Percentiles rank a stretch among this genome's conserved stretches.
These are phyloP conservation scores for Alternaria ventricosa DNA, from an alignment of 2,329 filamentous ascomycete species.

Conservation along the genomic window DNA sequence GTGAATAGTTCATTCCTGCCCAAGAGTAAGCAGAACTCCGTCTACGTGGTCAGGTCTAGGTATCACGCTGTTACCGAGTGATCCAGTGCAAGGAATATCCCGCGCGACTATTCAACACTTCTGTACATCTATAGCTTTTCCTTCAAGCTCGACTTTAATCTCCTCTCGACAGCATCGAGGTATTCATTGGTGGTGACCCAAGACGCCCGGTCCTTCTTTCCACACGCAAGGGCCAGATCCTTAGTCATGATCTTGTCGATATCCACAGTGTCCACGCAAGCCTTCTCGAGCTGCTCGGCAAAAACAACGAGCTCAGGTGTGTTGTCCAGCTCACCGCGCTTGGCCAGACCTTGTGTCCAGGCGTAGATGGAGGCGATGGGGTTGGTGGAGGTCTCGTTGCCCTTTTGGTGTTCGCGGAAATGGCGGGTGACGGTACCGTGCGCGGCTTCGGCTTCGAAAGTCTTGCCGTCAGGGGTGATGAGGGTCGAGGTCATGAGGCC, in stretches of 20 bases:
- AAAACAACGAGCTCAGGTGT: constrained; percentile 93
- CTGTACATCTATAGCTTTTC: constrained; percentile 68
- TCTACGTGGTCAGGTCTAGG: not conserved
- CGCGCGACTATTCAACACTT: not conserved
- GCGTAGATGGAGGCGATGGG: constrained; percentile 99
- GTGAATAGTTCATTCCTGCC: constrained; percentile 1
- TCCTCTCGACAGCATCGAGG: constrained; percentile 87
- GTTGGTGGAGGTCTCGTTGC: constrained; percentile 95
- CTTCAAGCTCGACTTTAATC: constrained; percentile 81
- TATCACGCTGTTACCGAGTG: constrained; percentile 3
- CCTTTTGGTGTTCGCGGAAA: constrained; percentile 99
- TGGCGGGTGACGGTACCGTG: constrained; percentile 98
- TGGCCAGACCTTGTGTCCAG: constrained; percentile 93
- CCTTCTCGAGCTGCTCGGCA: constrained; percentile 88
- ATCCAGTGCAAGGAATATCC: not conserved
- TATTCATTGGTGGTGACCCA: constrained; percentile 93
- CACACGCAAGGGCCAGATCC: constrained; percentile 93
- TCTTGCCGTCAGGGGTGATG: constrained; percentile 94
- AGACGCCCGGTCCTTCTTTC: constrained; percentile 80
- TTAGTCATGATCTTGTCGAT: constrained; percentile 98
- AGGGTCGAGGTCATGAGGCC: constrained; percentile 98
- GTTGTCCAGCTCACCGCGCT: constrained; percentile 89
- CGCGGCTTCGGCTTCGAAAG: constrained; percentile 96
- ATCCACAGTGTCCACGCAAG: constrained; percentile 93
- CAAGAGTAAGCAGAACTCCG: constrained; percentile 2